Conservation (phyloP, 345 rosid species). For the Camelina hispida region DNA sequence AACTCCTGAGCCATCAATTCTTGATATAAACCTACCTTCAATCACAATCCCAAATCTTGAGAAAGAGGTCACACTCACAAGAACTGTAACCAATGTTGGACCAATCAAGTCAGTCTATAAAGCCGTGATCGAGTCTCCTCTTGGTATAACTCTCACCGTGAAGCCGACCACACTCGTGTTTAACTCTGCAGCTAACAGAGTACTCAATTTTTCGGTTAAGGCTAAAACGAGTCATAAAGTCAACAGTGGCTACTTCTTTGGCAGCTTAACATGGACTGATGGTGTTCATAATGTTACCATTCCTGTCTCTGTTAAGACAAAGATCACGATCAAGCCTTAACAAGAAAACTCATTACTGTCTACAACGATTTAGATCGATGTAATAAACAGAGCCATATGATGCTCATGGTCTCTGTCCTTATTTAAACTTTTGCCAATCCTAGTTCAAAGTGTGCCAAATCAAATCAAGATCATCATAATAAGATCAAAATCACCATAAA, state of each 20-base stretch:
- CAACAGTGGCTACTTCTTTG: conserved; percentile 51
- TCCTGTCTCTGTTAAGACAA: conserved; percentile 52
- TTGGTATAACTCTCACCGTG: conserved; percentile 34
- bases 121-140: conserved; percentile 36
- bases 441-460: background rate
- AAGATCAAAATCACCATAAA: background rate
- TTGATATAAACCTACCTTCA: conserved; percentile 55
- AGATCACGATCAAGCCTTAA: conserved; percentile 24
- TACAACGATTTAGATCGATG: background rate
- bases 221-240: conserved; percentile 40
- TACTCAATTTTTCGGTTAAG: conserved; percentile 27
- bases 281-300: conserved; percentile 45
- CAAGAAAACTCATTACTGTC: no score
- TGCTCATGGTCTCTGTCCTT: background rate
- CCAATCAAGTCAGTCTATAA: conserved; percentile 21
- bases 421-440: conserved; percentile 1
- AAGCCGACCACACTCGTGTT: conserved; percentile 30
- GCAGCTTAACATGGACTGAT: conserved; percentile 55
- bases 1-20: conserved; percentile 24
- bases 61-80: conserved; percentile 25
- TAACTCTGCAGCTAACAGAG: conserved; percentile 21
- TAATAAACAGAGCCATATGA: conserved; percentile 7
- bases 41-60: conserved; percentile 41
- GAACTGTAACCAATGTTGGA: conserved; percentile 42
- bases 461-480: conserved; percentile 1